A percentile compares a stretch with the other conserved stretches of the same genome.
Conservation (phyloP, 345 rosid genomes). For the Aquilaria sinensis region DNA sequence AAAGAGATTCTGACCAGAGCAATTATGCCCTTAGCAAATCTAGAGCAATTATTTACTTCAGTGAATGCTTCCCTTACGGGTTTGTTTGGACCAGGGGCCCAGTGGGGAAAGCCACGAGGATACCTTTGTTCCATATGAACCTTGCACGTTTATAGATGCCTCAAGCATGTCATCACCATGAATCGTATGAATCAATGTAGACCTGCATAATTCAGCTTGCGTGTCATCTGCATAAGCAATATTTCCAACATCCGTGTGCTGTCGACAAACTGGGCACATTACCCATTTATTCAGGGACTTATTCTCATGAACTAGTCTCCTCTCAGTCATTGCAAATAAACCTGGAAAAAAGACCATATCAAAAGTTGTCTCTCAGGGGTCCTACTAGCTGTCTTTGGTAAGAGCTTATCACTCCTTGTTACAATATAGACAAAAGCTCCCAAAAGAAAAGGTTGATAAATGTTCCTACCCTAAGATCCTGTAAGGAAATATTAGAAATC, state of each 20-base stretch:
- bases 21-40: no score
- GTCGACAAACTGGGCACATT: constrained; percentile 93
- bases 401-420: no score
- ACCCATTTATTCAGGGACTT: constrained; percentile 60
- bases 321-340: constrained; percentile 77
- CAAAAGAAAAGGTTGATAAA: no score
- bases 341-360: constrained; percentile 34
- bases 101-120: constrained; percentile 1
- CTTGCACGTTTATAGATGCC: constrained; percentile 61
- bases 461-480: no score
- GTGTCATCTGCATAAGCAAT: constrained; percentile 81
- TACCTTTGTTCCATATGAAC: constrained; percentile 98
- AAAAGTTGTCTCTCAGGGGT: no score
- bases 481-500: no score
- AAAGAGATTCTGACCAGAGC: no score
- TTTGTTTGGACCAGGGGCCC: no score
- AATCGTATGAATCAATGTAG: constrained; percentile 21
- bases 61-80: no score
- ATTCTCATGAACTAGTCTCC: constrained; percentile 28
- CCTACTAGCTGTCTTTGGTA: no score
- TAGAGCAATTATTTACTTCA: no score
- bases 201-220: constrained; percentile 24
- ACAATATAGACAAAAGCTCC: no score
- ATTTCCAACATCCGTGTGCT: constrained; percentile 75
- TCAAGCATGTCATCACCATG: constrained; percentile 45